Conservation (phyloP, 768 basidiomycete genomes). For the Auriculariales sp. region DNA sequence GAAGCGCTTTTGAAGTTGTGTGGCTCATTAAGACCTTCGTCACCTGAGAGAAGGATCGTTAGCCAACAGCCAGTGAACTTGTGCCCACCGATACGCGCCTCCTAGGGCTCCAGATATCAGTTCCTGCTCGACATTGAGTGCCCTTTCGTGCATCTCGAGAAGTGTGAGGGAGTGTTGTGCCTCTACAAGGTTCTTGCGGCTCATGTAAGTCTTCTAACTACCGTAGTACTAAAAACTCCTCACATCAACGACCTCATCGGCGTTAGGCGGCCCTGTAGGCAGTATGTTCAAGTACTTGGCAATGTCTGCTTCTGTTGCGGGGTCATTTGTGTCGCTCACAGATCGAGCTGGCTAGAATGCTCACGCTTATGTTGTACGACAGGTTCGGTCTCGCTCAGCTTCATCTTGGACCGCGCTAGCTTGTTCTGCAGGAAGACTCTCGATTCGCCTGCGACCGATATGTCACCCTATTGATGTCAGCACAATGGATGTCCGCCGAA, state of each 20-base stretch:
- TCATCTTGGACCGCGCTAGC: slow-evolving; percentile 40
- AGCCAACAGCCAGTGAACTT: background rate
- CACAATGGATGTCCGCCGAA: slow-evolving; percentile 2
- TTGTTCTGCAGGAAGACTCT: slow-evolving; percentile 76
- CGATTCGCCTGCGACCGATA: slow-evolving; percentile 53
- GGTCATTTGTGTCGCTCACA: slow-evolving; percentile 2
- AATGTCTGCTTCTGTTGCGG: slow-evolving; percentile 34
- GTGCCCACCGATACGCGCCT: slow-evolving; percentile 26
- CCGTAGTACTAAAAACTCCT: slow-evolving; percentile 4
- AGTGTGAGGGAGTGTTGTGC: slow-evolving; percentile 42
- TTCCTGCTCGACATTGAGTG: slow-evolving; percentile 51
- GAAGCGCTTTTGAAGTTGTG: slow-evolving; percentile 76
- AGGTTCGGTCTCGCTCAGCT: slow-evolving; percentile 47
- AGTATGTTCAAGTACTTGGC: slow-evolving; percentile 32
- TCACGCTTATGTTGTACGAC: slow-evolving; percentile 48
- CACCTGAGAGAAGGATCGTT: slow-evolving; percentile 30
- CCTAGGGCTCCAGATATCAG: slow-evolving; percentile 45
- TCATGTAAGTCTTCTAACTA: background rate
- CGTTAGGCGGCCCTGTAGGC: slow-evolving; percentile 28
- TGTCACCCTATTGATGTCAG: slow-evolving; percentile 27
- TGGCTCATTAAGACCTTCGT: slow-evolving; percentile 53
- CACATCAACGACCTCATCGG: slow-evolving; percentile 46
- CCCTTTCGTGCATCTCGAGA: slow-evolving; percentile 38
- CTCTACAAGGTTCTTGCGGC: slow-evolving; percentile 44
- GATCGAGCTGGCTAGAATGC: slow-evolving; percentile 10